Percentiles rank a stretch among this genome's conserved stretches.
Conservation (phyloP, 768 basidiomycete species). For the Tylopilus intermedius region DNA sequence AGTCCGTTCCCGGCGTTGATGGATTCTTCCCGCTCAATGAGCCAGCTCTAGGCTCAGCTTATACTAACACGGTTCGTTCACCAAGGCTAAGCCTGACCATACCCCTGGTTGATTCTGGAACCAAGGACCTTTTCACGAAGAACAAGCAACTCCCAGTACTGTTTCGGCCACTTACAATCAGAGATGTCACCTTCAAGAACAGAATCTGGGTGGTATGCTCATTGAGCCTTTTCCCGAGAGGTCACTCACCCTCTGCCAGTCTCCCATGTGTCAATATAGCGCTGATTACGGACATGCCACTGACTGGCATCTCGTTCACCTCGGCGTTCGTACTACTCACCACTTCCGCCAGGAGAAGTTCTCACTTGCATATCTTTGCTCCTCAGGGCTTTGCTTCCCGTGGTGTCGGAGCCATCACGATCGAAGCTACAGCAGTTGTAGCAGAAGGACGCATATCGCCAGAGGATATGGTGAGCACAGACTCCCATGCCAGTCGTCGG, state of each 20-base stretch:
- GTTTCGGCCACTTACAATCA: slow-evolving; percentile 63
- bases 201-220: slow-evolving; percentile 56
- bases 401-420: slow-evolving; percentile 62
- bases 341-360: not conserved
- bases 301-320: slow-evolving; percentile 80
- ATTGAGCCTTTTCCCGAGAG: not conserved
- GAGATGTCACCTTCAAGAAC: slow-evolving; percentile 65
- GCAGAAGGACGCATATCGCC: slow-evolving; percentile 77
- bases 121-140: slow-evolving; percentile 38
- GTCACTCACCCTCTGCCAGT: slow-evolving; percentile 29
- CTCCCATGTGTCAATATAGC: slow-evolving; percentile 84
- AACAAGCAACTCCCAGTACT: slow-evolving; percentile 50
- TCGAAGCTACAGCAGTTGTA: slow-evolving; percentile 72
- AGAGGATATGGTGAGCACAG: slow-evolving; percentile 55
- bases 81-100: not conserved
- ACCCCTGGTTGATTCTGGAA: not conserved
- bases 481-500: not conserved
- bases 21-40: slow-evolving; percentile 60
- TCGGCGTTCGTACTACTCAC: slow-evolving; percentile 42
- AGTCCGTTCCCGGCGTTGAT: slow-evolving; percentile 42
- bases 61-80: slow-evolving; percentile 18
- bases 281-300: slow-evolving; percentile 70
- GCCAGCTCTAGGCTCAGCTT: slow-evolving; percentile 49
- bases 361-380: not conserved
- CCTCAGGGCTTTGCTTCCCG: slow-evolving; percentile 58